phyloP scores from a whole-genome alignment of 1,284 basidiomycete genomes.

The Papiliotrema fonsecae region DNA sequence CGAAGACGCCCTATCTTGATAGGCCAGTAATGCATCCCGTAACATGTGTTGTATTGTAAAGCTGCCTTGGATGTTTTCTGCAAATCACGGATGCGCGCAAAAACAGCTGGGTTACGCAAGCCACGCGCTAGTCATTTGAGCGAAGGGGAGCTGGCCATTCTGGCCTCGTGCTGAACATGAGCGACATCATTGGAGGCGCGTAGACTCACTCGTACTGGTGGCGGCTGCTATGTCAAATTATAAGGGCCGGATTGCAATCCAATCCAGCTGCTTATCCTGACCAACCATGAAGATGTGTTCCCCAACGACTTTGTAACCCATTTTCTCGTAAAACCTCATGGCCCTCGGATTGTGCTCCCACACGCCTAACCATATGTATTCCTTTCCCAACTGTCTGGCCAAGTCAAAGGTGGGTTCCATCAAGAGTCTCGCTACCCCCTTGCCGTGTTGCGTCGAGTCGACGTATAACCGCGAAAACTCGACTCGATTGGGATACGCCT shows the following conservation, averaged over 20 bases:
- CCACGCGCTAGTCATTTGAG: no score
- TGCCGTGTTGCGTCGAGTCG: slow-evolving; percentile 17
- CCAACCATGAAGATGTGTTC: slow-evolving; percentile 15
- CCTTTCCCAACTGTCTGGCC: slow-evolving; percentile 8
- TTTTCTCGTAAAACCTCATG: slow-evolving; percentile 24
- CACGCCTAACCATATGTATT: slow-evolving; percentile 24
- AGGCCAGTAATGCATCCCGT: no score
- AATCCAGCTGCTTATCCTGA: slow-evolving; percentile 7
- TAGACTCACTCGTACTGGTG: no score
- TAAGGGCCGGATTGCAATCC: slow-evolving; percentile 12
- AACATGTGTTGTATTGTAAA: no score
- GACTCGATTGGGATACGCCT: slow-evolving; percentile 3
- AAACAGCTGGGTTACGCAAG: no score
- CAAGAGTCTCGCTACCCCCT: slow-evolving; percentile 16
- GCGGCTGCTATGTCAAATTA: no score
- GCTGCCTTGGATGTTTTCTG: no score
- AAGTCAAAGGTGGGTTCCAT: slow-evolving; percentile 6
- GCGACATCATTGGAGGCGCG: no score
- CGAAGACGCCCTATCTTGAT: no score
- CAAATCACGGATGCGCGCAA: no score
- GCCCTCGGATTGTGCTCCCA: slow-evolving; percentile 31
- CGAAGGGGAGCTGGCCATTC: no score
- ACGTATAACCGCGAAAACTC: slow-evolving; percentile 20
- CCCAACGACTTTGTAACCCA: slow-evolving; percentile 22
- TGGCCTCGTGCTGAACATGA: no score